These are phyloP conservation scores for Gentiana dahurica DNA, from an alignment of 257 asterid genomes.

Conservation along the genomic window DNA sequence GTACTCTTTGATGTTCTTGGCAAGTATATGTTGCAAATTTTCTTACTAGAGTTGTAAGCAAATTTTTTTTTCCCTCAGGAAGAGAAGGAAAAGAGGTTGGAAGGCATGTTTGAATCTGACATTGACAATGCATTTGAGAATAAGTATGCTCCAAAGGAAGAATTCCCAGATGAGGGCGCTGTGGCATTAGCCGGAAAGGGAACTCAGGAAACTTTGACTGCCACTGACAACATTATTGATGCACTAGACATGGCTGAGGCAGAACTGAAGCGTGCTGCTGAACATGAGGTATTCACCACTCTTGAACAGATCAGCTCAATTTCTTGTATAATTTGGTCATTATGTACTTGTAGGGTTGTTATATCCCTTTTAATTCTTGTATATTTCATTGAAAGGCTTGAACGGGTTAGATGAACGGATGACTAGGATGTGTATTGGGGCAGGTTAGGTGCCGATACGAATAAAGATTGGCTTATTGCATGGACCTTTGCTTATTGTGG, in stretches of 20 bases:
- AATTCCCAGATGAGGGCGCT: conserved; percentile 86
- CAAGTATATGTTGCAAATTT: no score
- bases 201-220: conserved; percentile 80
- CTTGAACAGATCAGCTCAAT: neutral
- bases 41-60: neutral
- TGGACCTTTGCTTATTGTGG: no score
- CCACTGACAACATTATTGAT: conserved; percentile 81
- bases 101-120: conserved; percentile 81
- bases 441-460: no score
- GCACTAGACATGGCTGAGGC: conserved; percentile 78
- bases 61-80: conserved; percentile 34
- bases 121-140: conserved; percentile 57
- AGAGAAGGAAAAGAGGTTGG: conserved; percentile 92
- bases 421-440: no score
- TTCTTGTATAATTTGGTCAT: neutral
- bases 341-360: neutral
- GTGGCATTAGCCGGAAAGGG: conserved; percentile 84
- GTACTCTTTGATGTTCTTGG: no score
- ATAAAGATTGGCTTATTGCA: no score
- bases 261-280: conserved; percentile 71
- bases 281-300: conserved; percentile 42
- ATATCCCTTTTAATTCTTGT: no score
- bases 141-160: conserved; percentile 67
- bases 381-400: no score
- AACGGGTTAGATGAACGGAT: no score